Percentiles rank a stretch among this genome's conserved stretches.
These are phyloP conservation scores for Syzygium syzygioides DNA, from an alignment of 441 rosid species.

Conservation along the genomic window DNA sequence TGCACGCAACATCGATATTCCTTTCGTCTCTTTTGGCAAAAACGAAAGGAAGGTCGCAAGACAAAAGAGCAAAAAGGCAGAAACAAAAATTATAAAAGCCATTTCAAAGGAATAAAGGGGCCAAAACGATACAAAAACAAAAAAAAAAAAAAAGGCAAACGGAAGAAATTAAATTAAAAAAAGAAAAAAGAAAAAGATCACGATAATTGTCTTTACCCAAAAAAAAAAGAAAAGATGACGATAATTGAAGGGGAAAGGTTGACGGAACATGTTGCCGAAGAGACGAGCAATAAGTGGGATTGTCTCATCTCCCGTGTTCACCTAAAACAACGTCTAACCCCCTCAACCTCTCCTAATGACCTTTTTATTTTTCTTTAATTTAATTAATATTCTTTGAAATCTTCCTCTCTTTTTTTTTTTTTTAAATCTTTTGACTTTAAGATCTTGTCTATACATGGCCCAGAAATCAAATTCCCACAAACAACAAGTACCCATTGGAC, in stretches of 20 bases:
- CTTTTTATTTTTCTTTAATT: background rate
- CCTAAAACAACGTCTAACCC: background rate
- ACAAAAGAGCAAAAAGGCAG: background rate
- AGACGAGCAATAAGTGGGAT: conserved; percentile 44
- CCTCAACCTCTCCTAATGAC: too few relatives aligned
- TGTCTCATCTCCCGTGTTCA: conserved; percentile 5
- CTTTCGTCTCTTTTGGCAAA: background rate
- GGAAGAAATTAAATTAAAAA: background rate
- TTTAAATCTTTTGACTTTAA: background rate
- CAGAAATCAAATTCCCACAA: background rate
- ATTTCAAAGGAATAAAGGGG: background rate
- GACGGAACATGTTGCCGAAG: background rate
- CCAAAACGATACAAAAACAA: conserved; percentile 11
- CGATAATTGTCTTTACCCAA: too few relatives aligned
- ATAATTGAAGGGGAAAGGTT: background rate
- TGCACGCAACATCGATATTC: background rate
- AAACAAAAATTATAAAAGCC: background rate
- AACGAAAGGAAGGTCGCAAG: conserved; percentile 11
- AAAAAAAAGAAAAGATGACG: background rate
- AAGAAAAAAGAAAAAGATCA: background rate
- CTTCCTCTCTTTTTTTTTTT: background rate
- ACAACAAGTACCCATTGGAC: background rate
- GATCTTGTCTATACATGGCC: background rate
- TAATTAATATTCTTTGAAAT: background rate
- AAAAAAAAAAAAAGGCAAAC: background rate